These are phyloP conservation scores for Hypoxylon lienhwacheense DNA, from an alignment of 495 filamentous ascomycete species.

Conservation along the genomic window DNA sequence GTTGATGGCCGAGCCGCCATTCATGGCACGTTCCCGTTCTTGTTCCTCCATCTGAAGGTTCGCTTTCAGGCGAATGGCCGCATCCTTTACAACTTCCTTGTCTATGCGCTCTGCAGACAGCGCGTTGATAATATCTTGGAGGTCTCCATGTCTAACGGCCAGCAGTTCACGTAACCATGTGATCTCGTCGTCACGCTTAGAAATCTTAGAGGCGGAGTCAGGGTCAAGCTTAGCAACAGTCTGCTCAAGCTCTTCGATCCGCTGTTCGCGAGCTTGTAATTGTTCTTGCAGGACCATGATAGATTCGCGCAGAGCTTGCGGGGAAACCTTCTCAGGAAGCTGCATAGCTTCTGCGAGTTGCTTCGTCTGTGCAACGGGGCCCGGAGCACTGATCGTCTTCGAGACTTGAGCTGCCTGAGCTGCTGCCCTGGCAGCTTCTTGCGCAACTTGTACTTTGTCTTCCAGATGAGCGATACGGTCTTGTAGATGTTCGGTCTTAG, in stretches of 20 bases:
- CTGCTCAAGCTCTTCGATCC: slow-evolving; percentile 83
- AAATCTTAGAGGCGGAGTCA: slow-evolving; percentile 76
- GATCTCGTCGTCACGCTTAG: slow-evolving; percentile 90
- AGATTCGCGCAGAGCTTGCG: slow-evolving; percentile 91
- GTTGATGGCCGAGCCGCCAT: slow-evolving; percentile 57
- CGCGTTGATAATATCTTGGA: slow-evolving; percentile 85
- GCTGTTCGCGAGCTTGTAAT: slow-evolving; percentile 86
- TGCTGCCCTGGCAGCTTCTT: slow-evolving; percentile 85
- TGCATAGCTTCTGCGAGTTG: slow-evolving; percentile 55
- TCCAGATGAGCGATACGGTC: slow-evolving; percentile 81
- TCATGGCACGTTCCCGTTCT: slow-evolving; percentile 72
- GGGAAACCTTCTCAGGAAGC: slow-evolving; percentile 81
- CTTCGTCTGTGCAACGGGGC: slow-evolving; percentile 46
- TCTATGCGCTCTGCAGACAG: slow-evolving; percentile 75
- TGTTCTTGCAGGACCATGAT: slow-evolving; percentile 96
- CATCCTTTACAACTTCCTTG: slow-evolving; percentile 75
- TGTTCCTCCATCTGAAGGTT: slow-evolving; percentile 98
- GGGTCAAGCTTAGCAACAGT: slow-evolving; percentile 65
- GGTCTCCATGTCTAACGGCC: slow-evolving; percentile 83
- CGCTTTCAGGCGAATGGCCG: slow-evolving; percentile 87
- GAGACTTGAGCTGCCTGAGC: slow-evolving; percentile 84
- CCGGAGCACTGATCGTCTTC: slow-evolving; percentile 59
- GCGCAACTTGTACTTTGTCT: slow-evolving; percentile 86
- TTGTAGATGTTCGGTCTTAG: slow-evolving; percentile 76
- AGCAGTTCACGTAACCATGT: slow-evolving; percentile 93